These are phyloP conservation scores for Laburnicola sp. DNA, from an alignment of 2,329 filamentous ascomycete genomes.

Conservation along the genomic window DNA sequence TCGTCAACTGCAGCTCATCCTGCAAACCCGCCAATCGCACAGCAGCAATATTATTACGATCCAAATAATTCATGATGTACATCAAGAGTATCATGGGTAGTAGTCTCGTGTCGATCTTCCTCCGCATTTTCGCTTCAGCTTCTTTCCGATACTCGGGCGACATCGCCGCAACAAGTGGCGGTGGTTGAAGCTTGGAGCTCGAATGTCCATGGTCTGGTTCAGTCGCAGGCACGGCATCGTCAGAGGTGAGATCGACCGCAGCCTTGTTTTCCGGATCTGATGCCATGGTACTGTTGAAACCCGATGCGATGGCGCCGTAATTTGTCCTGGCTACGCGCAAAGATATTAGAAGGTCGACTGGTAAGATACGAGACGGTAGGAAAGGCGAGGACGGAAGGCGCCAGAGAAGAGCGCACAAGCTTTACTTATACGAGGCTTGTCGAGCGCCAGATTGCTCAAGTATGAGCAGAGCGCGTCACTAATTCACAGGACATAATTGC, in stretches of 20 bases:
- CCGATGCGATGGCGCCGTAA: conserved; percentile 19
- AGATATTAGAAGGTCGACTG: neutral
- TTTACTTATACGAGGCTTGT: conserved; percentile 23
- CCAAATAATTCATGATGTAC: conserved; percentile 76
- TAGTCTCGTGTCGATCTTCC: conserved; percentile 71
- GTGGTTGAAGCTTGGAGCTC: conserved; percentile 32
- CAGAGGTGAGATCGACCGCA: conserved; percentile 26
- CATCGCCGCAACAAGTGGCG: conserved; percentile 48
- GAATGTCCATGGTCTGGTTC: conserved; percentile 22
- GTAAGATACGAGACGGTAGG: neutral
- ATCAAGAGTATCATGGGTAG: conserved; percentile 72
- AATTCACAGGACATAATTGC: conserved; percentile 7
- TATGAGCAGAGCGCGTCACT: conserved; percentile 1
- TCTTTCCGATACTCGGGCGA: conserved; percentile 55
- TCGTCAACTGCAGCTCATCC: conserved; percentile 59
- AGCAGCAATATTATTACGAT: conserved; percentile 69
- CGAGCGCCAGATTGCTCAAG: conserved; percentile 5
- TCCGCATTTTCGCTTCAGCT: conserved; percentile 63
- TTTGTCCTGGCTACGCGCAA: conserved; percentile 9
- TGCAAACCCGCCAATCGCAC: conserved; percentile 66
- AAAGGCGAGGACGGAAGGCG: conserved; percentile 4
- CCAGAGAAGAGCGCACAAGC: conserved; percentile 9
- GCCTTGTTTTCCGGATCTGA: conserved; percentile 25
- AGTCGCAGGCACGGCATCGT: conserved; percentile 23
- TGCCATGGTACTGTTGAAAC: conserved; percentile 16